phyloP scores from a whole-genome alignment of 2,329 filamentous ascomycete species.

The Chaetomium olivaceum region DNA sequence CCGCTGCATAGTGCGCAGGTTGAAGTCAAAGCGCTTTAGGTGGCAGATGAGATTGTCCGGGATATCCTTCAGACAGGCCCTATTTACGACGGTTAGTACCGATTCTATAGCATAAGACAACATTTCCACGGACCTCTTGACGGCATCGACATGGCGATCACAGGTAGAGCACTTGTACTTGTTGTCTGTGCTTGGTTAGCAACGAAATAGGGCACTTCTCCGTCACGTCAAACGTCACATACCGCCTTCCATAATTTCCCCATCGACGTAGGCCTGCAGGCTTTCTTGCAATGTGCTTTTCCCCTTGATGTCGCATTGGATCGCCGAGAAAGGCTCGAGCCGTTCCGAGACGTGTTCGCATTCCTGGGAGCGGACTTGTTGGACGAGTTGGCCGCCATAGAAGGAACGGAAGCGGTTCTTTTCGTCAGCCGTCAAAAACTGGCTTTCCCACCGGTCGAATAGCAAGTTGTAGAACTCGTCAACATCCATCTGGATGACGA shows the following conservation, averaged over 20 bases:
- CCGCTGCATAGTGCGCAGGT: slow-evolving; percentile 72
- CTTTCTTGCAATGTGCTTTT: slow-evolving; percentile 83
- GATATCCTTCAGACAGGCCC: slow-evolving; percentile 86
- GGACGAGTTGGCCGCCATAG: slow-evolving; percentile 87
- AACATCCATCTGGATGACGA: slow-evolving; percentile 93
- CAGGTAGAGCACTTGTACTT: slow-evolving; percentile 97
- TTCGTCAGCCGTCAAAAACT: slow-evolving; percentile 66
- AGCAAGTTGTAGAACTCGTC: slow-evolving; percentile 96
- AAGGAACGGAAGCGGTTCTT: slow-evolving; percentile 77
- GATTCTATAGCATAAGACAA: slow-evolving; percentile 6
- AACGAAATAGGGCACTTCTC: background rate
- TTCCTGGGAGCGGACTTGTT: slow-evolving; percentile 93
- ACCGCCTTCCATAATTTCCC: slow-evolving; percentile 93
- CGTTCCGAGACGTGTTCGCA: slow-evolving; percentile 91
- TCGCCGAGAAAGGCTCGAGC: slow-evolving; percentile 86
- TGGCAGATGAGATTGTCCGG: slow-evolving; percentile 96
- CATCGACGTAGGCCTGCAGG: slow-evolving; percentile 90
- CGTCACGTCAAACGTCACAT: slow-evolving; percentile 34
- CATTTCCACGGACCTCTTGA: slow-evolving; percentile 65
- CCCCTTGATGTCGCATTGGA: slow-evolving; percentile 95
- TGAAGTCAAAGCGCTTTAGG: slow-evolving; percentile 84
- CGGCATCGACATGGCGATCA: slow-evolving; percentile 84
- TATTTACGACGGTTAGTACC: slow-evolving; percentile 36
- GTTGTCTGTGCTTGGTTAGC: slow-evolving; percentile 62
- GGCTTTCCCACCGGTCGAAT: slow-evolving; percentile 86